Percentiles rank a stretch among this genome's conserved stretches.
phyloP scores from a whole-genome alignment of 306 rosid species.

The Cucurbita maxima region DNA sequence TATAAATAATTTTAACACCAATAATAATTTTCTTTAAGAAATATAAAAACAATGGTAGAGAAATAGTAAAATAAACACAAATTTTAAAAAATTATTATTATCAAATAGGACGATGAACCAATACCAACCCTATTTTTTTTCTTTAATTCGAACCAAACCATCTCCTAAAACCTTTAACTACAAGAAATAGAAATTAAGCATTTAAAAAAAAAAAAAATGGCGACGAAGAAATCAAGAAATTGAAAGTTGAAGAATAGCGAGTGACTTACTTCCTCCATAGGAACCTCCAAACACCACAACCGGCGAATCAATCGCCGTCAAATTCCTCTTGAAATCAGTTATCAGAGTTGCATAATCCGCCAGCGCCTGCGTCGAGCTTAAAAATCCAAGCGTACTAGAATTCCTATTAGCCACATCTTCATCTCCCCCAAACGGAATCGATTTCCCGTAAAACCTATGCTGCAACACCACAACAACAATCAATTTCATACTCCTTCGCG shows the following conservation, averaged over 20 bases:
- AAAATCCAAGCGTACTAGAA: conserved; percentile 46
- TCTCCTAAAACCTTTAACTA: not conserved
- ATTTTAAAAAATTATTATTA: too few relatives aligned
- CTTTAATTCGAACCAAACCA: not conserved
- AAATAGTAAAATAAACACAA: too few relatives aligned
- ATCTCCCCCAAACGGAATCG: conserved; percentile 58
- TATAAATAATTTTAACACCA: too few relatives aligned
- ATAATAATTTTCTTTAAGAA: too few relatives aligned
- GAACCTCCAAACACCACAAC: conserved; percentile 86
- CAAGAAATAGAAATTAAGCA: not conserved
- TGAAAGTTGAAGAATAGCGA: not conserved
- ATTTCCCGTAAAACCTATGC: conserved; percentile 90
- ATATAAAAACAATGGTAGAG: too few relatives aligned
- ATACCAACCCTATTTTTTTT: too few relatives aligned
- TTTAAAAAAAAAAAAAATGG: not conserved
- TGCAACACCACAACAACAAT: conserved; percentile 7
- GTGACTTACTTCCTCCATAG: conserved; percentile 69
- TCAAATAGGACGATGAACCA: too few relatives aligned
- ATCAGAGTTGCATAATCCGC: conserved; percentile 84
- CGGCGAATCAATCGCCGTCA: conserved; percentile 50
- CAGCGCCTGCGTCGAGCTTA: conserved; percentile 66
- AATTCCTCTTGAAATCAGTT: conserved; percentile 45
- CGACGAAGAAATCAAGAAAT: not conserved
- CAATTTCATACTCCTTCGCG: not conserved
- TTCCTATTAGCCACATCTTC: conserved; percentile 29